Evolutionary conservation across 805 yeast species (phyloP).

Genomic region (Metschnikowia baotianmanensis): DNA sequence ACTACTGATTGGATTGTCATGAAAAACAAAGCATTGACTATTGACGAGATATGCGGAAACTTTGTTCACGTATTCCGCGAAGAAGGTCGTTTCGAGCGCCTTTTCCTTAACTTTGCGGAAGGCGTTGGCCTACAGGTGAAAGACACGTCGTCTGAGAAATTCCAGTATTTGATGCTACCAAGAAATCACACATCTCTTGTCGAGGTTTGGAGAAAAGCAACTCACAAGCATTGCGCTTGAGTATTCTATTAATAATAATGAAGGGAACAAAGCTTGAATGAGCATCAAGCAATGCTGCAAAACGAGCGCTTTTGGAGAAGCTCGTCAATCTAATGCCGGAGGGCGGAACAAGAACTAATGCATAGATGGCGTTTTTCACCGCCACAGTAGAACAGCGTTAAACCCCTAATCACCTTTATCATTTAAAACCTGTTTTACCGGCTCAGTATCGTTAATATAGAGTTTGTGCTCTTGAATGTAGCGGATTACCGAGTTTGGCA

Average conservation of each 20-base stretch:
- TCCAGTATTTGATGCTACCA: slow-evolving; percentile 20
- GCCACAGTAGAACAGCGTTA: neutral
- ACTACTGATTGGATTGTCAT: slow-evolving; percentile 28
- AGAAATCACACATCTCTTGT: slow-evolving; percentile 10
- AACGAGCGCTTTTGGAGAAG: neutral
- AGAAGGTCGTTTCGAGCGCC: slow-evolving; percentile 18
- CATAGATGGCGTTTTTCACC: no score
- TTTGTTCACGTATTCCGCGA: slow-evolving; percentile 21
- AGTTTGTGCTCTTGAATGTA: slow-evolving; percentile 91
- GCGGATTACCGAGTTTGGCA: slow-evolving; percentile 92
- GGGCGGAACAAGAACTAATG: no score
- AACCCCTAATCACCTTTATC: slow-evolving; percentile 25
- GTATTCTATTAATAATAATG: slow-evolving; percentile 4
- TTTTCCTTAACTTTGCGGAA: slow-evolving; percentile 16
- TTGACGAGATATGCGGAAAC: slow-evolving; percentile 34
- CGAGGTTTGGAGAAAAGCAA: slow-evolving; percentile 8
- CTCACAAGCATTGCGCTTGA: neutral
- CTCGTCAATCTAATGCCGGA: neutral
- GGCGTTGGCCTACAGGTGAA: slow-evolving; percentile 14
- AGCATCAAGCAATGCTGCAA: neutral
- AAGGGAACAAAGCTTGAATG: neutral
- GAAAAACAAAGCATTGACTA: slow-evolving; percentile 38
- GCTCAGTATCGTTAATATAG: slow-evolving; percentile 83
- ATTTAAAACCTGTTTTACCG: slow-evolving; percentile 80
- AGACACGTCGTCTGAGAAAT: slow-evolving; percentile 16